Evolutionary conservation across 1,139 yeast genomes (phyloP), one percentile per base, ranked within the genome.

Genomic region (Dujonia santamariae): DNA sequence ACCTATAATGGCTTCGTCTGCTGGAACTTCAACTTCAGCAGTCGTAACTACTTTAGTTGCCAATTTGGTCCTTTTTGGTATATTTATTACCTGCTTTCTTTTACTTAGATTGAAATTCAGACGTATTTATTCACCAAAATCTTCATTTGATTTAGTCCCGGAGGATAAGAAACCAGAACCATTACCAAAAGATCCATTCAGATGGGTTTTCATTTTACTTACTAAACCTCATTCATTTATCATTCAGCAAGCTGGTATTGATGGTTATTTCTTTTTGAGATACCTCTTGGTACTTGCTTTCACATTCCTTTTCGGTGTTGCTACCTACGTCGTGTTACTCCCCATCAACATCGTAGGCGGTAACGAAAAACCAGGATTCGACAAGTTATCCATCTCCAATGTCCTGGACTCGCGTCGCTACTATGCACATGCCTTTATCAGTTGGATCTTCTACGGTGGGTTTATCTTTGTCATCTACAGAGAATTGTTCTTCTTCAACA

Each of bases 381-480:
- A 92, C 57, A 71, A 74, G 45, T 72, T 87, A 43, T 80, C 96
- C 2, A 86, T 82, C 51, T 75, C 94, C 26, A 88, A 92, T 54
- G 77, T 81, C 29, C 59, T 56, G 19, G 48, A 76, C 50, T 59
- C 61, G 34, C 61, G 72, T 35, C 72, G 95, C 38, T 85, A 83
- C 59, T 92, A 78, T 58, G 97, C 97, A 2, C 96, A 90, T 53
- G 90, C 82, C 2, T 73, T 92, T 41, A 62, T 86, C 36, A 80
- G 92, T 3, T 85, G 95, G 94, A 47, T 78, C 26, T 85, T 75
- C 54, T 86, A 82, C 57, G 88, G 94, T 30, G 56, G 69, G 28
- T 71, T 85, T 36, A 56, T 85, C 28, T 87, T 76, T 54, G 70
- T 84, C 21, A 71, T 88, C 40, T 88, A 86, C 63, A 68, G 96